A percentile compares a stretch with the other conserved stretches of the same genome.
These are phyloP conservation scores for Geoglossum cookeanum DNA, from an alignment of 2,329 filamentous ascomycete species.

Conservation along the genomic window DNA sequence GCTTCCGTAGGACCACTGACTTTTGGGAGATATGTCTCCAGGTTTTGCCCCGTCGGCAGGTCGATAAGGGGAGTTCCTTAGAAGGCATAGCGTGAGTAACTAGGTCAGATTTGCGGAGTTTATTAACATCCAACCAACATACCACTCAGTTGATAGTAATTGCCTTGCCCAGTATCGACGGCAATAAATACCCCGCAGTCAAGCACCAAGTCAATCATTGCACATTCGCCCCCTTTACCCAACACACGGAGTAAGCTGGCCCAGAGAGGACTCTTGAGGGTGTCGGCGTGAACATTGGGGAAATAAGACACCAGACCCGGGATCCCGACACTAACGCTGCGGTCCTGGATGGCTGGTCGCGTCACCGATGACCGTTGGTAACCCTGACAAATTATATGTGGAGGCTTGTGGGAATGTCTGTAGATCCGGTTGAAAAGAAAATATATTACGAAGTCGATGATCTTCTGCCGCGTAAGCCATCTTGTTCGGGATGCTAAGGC, in stretches of 20 bases:
- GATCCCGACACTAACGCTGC: conserved; percentile 29
- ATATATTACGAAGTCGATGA: conserved; percentile 63
- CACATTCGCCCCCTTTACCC: conserved; percentile 52
- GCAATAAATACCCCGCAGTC: conserved; percentile 58
- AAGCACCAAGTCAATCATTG: conserved; percentile 60
- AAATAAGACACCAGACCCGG: conserved; percentile 45
- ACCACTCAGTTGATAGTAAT: conserved; percentile 68
- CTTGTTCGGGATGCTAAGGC: not conserved
- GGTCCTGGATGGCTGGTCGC: conserved; percentile 13
- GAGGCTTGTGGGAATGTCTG: conserved; percentile 31
- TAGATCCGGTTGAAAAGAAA: conserved; percentile 46
- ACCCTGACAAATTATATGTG: conserved; percentile 70
- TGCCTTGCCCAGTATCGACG: conserved; percentile 39
- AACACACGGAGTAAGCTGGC: conserved; percentile 52
- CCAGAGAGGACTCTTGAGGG: conserved; percentile 56
- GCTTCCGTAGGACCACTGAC: too few species aligned
- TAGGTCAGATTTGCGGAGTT: not conserved
- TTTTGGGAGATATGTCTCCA: not conserved
- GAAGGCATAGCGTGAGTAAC: not conserved
- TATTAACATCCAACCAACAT: conserved; percentile 13
- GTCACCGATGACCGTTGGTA: conserved; percentile 35
- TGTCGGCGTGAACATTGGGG: conserved; percentile 49
- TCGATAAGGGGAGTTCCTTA: conserved; percentile 34
- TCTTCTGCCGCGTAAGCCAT: conserved; percentile 25
- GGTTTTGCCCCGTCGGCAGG: conserved; percentile 10